Percentiles rank a stretch among this genome's conserved stretches.
Evolutionary conservation across 495 filamentous ascomycete genomes (phyloP).

Genomic region (Hypoxylon trugodes): DNA sequence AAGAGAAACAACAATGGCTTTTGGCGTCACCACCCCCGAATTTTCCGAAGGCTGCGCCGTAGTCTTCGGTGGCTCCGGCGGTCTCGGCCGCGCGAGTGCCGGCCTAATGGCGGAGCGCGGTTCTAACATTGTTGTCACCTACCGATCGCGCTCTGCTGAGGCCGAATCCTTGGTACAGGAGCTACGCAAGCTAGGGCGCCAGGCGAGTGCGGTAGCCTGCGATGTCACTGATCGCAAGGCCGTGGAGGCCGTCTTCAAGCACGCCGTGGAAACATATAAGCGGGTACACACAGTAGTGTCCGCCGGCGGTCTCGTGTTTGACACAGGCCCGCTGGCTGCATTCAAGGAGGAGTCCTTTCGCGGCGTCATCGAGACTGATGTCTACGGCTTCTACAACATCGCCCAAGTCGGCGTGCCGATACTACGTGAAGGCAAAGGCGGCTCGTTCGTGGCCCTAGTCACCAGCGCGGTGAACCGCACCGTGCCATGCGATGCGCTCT

Average conservation of each 20-base stretch:
- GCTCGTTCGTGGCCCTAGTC: not conserved
- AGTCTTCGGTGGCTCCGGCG: not conserved
- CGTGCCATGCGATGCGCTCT: constrained; percentile 1
- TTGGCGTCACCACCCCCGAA: constrained; percentile 1
- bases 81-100: constrained; percentile 1
- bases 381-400: constrained; percentile 5
- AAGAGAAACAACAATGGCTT: constrained; percentile 1
- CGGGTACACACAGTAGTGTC: not conserved
- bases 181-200: not conserved
- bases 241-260: not conserved
- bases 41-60: constrained; percentile 1
- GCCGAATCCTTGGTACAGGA: not conserved
- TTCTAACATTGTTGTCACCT: constrained; percentile 2
- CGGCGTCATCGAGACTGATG: not conserved
- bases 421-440: not conserved
- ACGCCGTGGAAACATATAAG: constrained; percentile 1
- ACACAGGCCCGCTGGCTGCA: not conserved
- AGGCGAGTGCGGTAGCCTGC: not conserved
- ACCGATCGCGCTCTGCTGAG: not conserved
- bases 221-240: constrained; percentile 1
- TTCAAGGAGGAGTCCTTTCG: constrained; percentile 2
- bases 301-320: not conserved
- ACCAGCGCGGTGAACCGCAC: constrained; percentile 1
- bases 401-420: not conserved
- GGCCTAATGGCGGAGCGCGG: constrained; percentile 1